Evolutionary conservation across 2,329 filamentous ascomycete species (phyloP).

Genomic region (Aspergillus vadensis): DNA sequence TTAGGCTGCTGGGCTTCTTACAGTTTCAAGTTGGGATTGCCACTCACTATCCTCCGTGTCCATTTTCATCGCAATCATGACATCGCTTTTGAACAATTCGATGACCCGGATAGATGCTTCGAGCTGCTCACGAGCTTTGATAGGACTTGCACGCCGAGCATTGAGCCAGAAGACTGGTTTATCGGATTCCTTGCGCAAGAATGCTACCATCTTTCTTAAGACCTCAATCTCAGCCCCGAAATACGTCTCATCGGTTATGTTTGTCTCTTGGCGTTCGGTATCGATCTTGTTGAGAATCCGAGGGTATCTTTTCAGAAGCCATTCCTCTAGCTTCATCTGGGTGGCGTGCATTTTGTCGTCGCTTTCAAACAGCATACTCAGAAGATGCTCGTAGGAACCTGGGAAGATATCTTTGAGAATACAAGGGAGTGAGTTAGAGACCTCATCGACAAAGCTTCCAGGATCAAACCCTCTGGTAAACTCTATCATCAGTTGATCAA

Average conservation of each 20-base stretch:
- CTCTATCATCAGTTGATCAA: constrained; percentile 16
- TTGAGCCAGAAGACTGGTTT: constrained; percentile 24
- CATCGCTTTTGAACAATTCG: constrained; percentile 25
- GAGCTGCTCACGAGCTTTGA: constrained; percentile 18
- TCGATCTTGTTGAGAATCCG: not conserved
- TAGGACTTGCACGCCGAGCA: constrained; percentile 10
- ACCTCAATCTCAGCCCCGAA: constrained; percentile 26
- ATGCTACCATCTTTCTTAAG: constrained; percentile 25
- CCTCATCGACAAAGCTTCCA: constrained; percentile 15
- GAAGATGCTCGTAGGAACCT: constrained; percentile 28
- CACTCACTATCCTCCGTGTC: constrained; percentile 22
- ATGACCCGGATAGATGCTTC: constrained; percentile 24
- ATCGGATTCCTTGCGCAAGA: constrained; percentile 21
- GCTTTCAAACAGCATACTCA: constrained; percentile 26
- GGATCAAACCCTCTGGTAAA: constrained; percentile 27
- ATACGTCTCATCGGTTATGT: constrained; percentile 20
- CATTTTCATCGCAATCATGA: constrained; percentile 12
- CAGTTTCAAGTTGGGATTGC: not conserved
- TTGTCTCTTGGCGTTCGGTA: constrained; percentile 2
- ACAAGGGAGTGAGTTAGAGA: constrained; percentile 12
- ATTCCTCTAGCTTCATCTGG: constrained; percentile 63
- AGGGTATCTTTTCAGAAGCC: constrained; percentile 55
- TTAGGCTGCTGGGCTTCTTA: not conserved
- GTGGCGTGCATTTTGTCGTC: constrained; percentile 66
- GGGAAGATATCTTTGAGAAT: constrained; percentile 18